A percentile compares a stretch with the other conserved stretches of the same genome.
Conservation (phyloP, 2,329 filamentous ascomycete genomes). For the Apiospora aurea region DNA sequence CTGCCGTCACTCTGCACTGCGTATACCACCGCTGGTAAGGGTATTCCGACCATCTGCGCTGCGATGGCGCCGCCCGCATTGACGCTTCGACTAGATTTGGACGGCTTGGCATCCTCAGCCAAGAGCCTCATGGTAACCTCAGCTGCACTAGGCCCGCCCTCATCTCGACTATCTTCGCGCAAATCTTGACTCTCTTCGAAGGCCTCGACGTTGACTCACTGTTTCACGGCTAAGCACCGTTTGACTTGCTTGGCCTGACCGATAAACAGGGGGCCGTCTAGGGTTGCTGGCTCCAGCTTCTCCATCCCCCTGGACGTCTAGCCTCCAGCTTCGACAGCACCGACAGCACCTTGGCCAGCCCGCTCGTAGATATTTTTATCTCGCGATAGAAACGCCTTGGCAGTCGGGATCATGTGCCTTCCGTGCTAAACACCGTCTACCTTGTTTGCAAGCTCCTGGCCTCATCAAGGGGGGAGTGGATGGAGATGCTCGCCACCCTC, state of each 20-base stretch:
- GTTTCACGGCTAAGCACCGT: conserved; percentile 20
- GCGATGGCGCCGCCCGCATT: conserved; percentile 37
- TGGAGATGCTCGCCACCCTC: conserved; percentile 25
- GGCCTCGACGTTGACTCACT: conserved; percentile 25
- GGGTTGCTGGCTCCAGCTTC: conserved; percentile 14
- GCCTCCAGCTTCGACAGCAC: neutral
- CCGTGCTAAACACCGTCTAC: conserved; percentile 8
- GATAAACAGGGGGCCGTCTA: conserved; percentile 1
- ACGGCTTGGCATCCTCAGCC: conserved; percentile 40
- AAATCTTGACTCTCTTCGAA: conserved; percentile 31
- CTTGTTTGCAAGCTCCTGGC: conserved; percentile 30
- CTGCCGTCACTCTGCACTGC: conserved; percentile 34
- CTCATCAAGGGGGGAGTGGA: conserved; percentile 28
- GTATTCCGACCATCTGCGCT: conserved; percentile 26
- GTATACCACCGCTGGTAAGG: conserved; percentile 26
- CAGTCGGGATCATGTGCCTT: conserved; percentile 26
- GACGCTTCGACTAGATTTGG: conserved; percentile 36
- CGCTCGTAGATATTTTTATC: conserved; percentile 36
- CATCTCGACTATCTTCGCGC: conserved; percentile 27
- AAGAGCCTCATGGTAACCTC: conserved; percentile 32
- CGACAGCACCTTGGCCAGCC: neutral
- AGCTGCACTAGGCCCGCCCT: conserved; percentile 32
- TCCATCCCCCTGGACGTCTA: neutral
- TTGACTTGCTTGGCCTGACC: conserved; percentile 11
- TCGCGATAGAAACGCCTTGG: conserved; percentile 39